Conservation (phyloP, 176 grass and related monocot species). For the Oryza longistaminata region DNA sequence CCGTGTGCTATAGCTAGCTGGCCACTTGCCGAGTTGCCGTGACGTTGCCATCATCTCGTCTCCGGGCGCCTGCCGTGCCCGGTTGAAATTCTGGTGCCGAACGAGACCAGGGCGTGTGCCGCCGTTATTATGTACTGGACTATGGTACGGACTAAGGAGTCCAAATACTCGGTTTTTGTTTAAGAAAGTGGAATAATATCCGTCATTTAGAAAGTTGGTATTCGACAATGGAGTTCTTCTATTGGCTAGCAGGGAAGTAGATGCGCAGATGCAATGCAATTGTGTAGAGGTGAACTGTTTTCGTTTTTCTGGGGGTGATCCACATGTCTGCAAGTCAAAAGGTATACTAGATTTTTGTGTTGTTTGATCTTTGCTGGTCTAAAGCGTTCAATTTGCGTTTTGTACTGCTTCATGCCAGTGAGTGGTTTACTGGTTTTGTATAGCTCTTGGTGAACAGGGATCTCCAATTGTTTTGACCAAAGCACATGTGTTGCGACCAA, state of each 20-base stretch:
- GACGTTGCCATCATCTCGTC: not conserved
- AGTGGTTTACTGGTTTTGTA: no score
- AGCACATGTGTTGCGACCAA: not conserved
- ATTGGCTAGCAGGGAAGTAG: not conserved
- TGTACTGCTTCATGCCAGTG: not conserved
- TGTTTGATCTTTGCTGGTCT: not conserved
- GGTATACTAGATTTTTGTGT: not conserved
- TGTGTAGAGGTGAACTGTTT: not conserved
- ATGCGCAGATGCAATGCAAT: not conserved
- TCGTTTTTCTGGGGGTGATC: not conserved
- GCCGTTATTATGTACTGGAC: not conserved
- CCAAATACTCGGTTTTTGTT: no score
- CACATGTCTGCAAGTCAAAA: not conserved
- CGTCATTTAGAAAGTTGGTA: not conserved
- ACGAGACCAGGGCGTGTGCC: not conserved
- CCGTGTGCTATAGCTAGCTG: not conserved
- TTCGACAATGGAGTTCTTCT: not conserved
- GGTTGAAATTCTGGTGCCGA: not conserved
- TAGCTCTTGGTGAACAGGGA: not conserved
- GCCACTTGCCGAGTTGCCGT: constrained; percentile 15
- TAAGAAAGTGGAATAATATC: not conserved
- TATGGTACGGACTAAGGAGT: not conserved
- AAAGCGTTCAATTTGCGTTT: not conserved
- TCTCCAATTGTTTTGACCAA: not conserved
- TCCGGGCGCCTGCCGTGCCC: not conserved